Percentiles rank a stretch among this genome's conserved stretches.
Evolutionary conservation across 2,329 filamentous ascomycete genomes (phyloP).

Genomic region (Penicillium glabrum): DNA sequence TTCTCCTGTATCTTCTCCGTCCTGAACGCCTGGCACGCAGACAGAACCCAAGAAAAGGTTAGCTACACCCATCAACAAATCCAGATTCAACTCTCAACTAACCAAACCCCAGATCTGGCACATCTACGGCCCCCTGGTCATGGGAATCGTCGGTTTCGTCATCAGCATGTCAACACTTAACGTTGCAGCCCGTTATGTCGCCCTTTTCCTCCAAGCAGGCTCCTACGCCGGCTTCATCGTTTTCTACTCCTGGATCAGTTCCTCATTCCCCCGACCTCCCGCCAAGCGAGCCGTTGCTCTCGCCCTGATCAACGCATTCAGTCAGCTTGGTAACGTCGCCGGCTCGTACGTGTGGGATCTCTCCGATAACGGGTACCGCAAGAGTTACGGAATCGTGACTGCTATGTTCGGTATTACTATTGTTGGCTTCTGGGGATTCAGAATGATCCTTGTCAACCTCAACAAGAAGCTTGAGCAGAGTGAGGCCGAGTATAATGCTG

Average conservation of each 20-base stretch:
- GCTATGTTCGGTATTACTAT: slow-evolving; percentile 64
- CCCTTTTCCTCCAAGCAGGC: slow-evolving; percentile 59
- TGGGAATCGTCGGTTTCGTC: slow-evolving; percentile 58
- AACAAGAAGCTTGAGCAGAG: slow-evolving; percentile 24
- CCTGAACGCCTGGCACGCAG: slow-evolving; percentile 57
- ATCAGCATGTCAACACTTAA: slow-evolving; percentile 61
- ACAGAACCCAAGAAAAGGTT: slow-evolving; percentile 51
- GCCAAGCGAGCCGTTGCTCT: slow-evolving; percentile 71
- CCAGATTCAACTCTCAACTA: not conserved
- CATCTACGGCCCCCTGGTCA: slow-evolving; percentile 53
- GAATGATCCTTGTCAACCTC: slow-evolving; percentile 44
- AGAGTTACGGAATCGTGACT: slow-evolving; percentile 65
- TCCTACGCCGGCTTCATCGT: slow-evolving; percentile 54
- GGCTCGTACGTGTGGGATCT: slow-evolving; percentile 65
- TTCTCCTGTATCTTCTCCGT: slow-evolving; percentile 60
- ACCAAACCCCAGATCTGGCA: slow-evolving; percentile 53
- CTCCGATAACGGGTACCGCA: slow-evolving; percentile 59
- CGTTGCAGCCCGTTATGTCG: slow-evolving; percentile 58
- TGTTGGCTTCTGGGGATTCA: slow-evolving; percentile 45
- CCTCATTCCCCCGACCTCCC: slow-evolving; percentile 65
- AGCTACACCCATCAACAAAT: not conserved
- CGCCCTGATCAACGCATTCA: slow-evolving; percentile 73
- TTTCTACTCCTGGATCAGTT: slow-evolving; percentile 32
- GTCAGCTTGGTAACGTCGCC: slow-evolving; percentile 57
- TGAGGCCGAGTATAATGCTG: slow-evolving; percentile 12